A percentile compares a stretch with the other conserved stretches of the same genome.
Conservation (phyloP, 2,329 filamentous ascomycete species). For the Hymenoscyphus albidus region DNA sequence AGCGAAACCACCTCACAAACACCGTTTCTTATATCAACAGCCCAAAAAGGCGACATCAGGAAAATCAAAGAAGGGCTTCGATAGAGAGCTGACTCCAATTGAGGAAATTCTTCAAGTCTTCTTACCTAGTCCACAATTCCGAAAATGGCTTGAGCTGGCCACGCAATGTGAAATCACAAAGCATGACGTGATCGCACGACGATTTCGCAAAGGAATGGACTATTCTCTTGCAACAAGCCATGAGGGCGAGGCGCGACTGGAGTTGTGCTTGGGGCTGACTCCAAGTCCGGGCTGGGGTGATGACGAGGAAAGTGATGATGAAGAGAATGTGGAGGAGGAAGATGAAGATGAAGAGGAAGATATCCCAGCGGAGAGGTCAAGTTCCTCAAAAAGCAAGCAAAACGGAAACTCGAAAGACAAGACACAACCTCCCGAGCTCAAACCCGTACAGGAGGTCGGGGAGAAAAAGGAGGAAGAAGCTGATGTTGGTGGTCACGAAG, state of each 20-base stretch:
- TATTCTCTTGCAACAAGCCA: conserved; percentile 92
- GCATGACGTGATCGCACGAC: conserved; percentile 74
- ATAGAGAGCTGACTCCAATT: conserved; percentile 53
- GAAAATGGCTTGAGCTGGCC: conserved; percentile 81
- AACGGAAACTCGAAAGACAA: conserved; percentile 26
- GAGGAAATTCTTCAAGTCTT: conserved; percentile 77
- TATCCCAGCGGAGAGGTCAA: conserved; percentile 26
- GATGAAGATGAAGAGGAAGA: conserved; percentile 23
- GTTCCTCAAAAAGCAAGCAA: conserved; percentile 34
- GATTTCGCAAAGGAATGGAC: conserved; percentile 82
- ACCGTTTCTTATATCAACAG: conserved; percentile 82
- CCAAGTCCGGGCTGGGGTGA: conserved; percentile 82
- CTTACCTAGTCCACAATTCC: conserved; percentile 80
- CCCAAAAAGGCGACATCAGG: conserved; percentile 34
- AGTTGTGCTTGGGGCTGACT: conserved; percentile 84
- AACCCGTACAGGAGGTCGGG: conserved; percentile 24
- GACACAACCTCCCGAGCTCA: conserved; percentile 10
- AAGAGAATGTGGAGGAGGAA: conserved; percentile 35
- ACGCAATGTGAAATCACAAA: conserved; percentile 72
- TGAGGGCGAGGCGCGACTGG: conserved; percentile 71
- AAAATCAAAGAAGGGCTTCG: conserved; percentile 34
- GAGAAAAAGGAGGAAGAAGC: conserved; percentile 45
- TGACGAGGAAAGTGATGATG: conserved; percentile 53
- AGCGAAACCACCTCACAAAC: conserved; percentile 88
- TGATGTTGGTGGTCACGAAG: conserved; percentile 71